Percentiles rank a stretch among this genome's conserved stretches.
Conservation (phyloP, 2,329 filamentous ascomycete species). For the Alternaria infectoria region DNA sequence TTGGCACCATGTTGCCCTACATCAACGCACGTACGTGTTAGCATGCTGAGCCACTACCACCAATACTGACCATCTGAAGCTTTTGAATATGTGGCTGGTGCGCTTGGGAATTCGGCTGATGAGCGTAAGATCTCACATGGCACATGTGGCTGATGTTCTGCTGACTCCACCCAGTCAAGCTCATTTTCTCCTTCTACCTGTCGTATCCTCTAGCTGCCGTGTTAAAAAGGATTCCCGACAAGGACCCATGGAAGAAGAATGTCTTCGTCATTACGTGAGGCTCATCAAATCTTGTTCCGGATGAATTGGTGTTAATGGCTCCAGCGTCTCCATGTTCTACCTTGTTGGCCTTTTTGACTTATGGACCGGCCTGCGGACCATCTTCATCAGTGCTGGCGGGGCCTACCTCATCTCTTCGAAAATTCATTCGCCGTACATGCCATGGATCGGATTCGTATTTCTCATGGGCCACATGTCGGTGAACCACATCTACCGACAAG, state of each 20-base stretch:
- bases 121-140: conserved; percentile 58
- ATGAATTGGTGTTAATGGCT: conserved; percentile 6
- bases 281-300: no score
- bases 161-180: conserved; percentile 74
- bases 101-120: conserved; percentile 68
- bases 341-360: conserved; percentile 91
- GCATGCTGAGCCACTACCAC: not conserved
- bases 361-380: conserved; percentile 81
- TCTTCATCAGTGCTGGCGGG: conserved; percentile 78
- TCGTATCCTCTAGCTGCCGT: conserved; percentile 91
- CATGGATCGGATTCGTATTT: conserved; percentile 93
- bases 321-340: conserved; percentile 83
- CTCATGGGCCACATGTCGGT: conserved; percentile 95
- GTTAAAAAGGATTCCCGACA: conserved; percentile 88
- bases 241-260: conserved; percentile 84
- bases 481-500: conserved; percentile 84
- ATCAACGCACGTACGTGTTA: conserved; percentile 63
- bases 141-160: not conserved
- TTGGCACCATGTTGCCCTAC: conserved; percentile 64
- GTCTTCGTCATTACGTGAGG: conserved; percentile 77
- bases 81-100: conserved; percentile 64
- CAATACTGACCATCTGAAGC: conserved; percentile 50
- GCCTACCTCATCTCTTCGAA: conserved; percentile 85
- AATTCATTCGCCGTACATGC: conserved; percentile 90
- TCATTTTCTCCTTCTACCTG: conserved; percentile 86